Conservation (phyloP, 2,329 filamentous ascomycete species). For the Hypoxylon sp. region DNA sequence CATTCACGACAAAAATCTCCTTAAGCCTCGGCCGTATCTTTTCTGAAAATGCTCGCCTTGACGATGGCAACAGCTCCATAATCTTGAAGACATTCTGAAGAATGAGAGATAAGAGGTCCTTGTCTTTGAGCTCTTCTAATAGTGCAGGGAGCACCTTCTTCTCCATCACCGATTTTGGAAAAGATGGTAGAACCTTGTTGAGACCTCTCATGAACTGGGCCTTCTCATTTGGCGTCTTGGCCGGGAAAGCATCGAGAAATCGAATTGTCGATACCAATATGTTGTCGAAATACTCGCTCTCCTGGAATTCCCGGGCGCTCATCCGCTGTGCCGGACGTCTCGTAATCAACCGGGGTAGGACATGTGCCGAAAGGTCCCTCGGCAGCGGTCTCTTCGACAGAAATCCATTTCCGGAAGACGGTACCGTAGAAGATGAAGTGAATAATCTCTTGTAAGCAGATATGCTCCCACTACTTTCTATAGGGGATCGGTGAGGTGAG, state of each 20-base stretch:
- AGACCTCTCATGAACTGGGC: slow-evolving; percentile 91
- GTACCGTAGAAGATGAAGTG: slow-evolving; percentile 81
- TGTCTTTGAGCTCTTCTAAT: slow-evolving; percentile 94
- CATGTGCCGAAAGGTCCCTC: slow-evolving; percentile 79
- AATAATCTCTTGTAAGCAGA: slow-evolving; percentile 90
- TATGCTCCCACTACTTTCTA: slow-evolving; percentile 84
- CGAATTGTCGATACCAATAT: slow-evolving; percentile 96
- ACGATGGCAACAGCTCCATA: slow-evolving; percentile 81
- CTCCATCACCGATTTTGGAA: slow-evolving; percentile 93
- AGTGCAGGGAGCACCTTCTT: slow-evolving; percentile 93
- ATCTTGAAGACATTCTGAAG: slow-evolving; percentile 95
- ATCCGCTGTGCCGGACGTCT: slow-evolving; percentile 88
- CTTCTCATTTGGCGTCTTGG: slow-evolving; percentile 93
- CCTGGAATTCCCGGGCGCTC: slow-evolving; percentile 91
- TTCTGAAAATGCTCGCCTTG: slow-evolving; percentile 84
- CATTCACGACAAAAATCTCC: slow-evolving; percentile 80
- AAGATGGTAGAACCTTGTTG: slow-evolving; percentile 88
- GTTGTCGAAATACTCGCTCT: slow-evolving; percentile 97
- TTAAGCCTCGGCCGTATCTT: slow-evolving; percentile 87
- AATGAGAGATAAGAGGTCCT: slow-evolving; percentile 85
- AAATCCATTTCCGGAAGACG: slow-evolving; percentile 86
- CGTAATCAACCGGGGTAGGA: slow-evolving; percentile 89
- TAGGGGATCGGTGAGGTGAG: slow-evolving; percentile 88
- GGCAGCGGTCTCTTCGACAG: slow-evolving; percentile 85
- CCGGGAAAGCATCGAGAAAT: slow-evolving; percentile 90